Evolutionary conservation across 2,329 filamentous ascomycete species (phyloP).

Genomic region (Colletotrichum shisoi): DNA sequence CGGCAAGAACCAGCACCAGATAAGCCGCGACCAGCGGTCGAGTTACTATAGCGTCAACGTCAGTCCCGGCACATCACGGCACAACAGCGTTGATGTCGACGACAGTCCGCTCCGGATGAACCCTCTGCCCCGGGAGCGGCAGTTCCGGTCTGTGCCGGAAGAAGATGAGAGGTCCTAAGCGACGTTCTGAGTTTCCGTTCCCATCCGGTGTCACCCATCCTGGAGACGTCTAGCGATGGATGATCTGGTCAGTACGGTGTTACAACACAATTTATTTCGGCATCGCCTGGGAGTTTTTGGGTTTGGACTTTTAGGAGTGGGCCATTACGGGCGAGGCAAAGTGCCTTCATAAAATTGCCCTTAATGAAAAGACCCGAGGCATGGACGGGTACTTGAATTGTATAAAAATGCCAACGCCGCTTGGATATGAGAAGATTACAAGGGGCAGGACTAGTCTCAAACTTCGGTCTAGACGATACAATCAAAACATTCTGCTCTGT

Average conservation of each 20-base stretch:
- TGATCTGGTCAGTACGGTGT: not conserved
- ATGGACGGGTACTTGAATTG: not conserved
- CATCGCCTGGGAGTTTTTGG: slow-evolving; percentile 27
- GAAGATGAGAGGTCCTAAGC: slow-evolving; percentile 27
- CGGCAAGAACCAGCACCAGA: slow-evolving; percentile 43
- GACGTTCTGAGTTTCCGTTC: not conserved
- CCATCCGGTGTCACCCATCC: not conserved
- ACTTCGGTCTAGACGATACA: not conserved
- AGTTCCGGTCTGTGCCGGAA: slow-evolving; percentile 27
- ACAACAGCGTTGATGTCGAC: slow-evolving; percentile 49
- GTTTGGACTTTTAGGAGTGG: not conserved
- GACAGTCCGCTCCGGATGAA: slow-evolving; percentile 35
- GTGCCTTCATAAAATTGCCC: not conserved
- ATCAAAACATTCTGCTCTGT: not conserved
- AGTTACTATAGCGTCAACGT: slow-evolving; percentile 43
- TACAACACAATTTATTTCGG: slow-evolving; percentile 3
- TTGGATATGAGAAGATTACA: not conserved
- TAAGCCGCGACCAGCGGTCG: slow-evolving; percentile 27
- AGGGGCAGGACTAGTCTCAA: not conserved
- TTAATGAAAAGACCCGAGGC: not conserved
- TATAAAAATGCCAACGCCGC: not conserved
- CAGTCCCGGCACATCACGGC: slow-evolving; percentile 56
- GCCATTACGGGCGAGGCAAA: not conserved
- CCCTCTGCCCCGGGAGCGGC: slow-evolving; percentile 17
- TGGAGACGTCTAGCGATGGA: not conserved